phyloP scores from a whole-genome alignment of 192 early-diverging fungal species.

The Gaertneriomyces semiglobifer region DNA sequence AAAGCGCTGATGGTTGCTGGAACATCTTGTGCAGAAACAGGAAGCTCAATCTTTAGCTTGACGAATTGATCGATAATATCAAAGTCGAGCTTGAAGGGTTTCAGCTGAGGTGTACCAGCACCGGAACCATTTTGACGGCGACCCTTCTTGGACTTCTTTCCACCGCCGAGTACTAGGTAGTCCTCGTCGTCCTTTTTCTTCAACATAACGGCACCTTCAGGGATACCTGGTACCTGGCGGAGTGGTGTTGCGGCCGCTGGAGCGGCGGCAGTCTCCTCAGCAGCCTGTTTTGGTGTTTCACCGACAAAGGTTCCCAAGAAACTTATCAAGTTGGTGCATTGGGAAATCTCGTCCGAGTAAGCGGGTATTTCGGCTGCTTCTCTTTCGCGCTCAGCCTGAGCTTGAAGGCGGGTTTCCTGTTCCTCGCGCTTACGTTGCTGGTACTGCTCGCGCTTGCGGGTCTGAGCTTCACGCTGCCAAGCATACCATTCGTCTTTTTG shows the following conservation, averaged over 20 bases:
- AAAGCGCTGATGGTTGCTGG: conserved; percentile 69
- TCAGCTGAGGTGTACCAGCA: conserved; percentile 34
- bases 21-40: conserved; percentile 66
- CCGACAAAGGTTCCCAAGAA: conserved; percentile 55
- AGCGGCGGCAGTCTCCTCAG: conserved; percentile 41
- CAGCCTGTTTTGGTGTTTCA: conserved; percentile 31
- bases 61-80: conserved; percentile 72
- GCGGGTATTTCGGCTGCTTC: conserved; percentile 87
- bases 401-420: conserved; percentile 64
- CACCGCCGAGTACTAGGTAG: conserved; percentile 68
- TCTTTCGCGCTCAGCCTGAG: conserved; percentile 68
- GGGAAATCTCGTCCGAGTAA: conserved; percentile 78
- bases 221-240: conserved; percentile 56
- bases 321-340: conserved; percentile 74
- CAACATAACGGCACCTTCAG: conserved; percentile 70
- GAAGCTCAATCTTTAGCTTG: conserved; percentile 75
- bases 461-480: conserved; percentile 66
- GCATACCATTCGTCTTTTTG: conserved; percentile 72
- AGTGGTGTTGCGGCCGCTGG: conserved; percentile 34
- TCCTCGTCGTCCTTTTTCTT: conserved; percentile 77
- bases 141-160: conserved; percentile 59
- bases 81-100: conserved; percentile 63
- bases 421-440: conserved; percentile 65
- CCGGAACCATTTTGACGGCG: conserved; percentile 42
- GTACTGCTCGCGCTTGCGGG: conserved; percentile 63